A percentile compares a stretch with the other conserved stretches of the same genome.
Evolutionary conservation across 139 green algal species (phyloP).

Genomic region (Coelastrella sp.): DNA sequence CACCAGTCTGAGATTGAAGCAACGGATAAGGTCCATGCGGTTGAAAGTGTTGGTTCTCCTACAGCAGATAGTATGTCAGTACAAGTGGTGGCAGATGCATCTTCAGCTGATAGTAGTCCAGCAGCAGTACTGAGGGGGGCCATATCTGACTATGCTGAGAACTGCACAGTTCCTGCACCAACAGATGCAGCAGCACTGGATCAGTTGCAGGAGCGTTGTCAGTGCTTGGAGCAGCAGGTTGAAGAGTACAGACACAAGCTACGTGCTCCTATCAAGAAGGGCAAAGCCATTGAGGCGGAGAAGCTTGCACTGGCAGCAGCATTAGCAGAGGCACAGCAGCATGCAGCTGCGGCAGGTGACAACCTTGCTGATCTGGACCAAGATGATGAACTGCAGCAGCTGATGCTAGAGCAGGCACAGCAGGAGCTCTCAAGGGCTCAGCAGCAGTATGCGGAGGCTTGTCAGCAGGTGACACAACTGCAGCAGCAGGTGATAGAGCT

Average conservation of each 20-base stretch:
- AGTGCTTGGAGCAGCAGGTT: neutral
- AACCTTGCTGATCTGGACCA: neutral
- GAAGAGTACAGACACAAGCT: conserved; percentile 19
- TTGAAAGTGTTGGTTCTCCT: neutral
- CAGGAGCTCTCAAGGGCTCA: neutral
- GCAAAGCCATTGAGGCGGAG: conserved; percentile 20
- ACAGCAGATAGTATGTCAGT: neutral
- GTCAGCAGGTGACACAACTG: neutral
- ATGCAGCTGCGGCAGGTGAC: neutral
- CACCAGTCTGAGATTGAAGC: neutral
- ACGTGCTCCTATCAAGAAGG: conserved; percentile 9
- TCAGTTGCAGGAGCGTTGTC: neutral
- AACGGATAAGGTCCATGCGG: too few relatives aligned
- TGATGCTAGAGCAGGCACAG: neutral
- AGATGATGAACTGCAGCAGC: neutral
- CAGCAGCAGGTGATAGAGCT: neutral
- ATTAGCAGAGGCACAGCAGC: conserved; percentile 13
- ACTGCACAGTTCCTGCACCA: too few relatives aligned
- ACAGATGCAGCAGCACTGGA: neutral
- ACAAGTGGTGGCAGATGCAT: neutral
- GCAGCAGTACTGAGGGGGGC: neutral
- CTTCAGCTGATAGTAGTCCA: neutral
- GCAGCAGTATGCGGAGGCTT: neutral
- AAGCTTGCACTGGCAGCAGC: neutral
- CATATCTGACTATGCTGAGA: too few relatives aligned